Evolutionary conservation across 2,329 filamentous ascomycete species (phyloP).

Genomic region (Tothia fuscella): DNA sequence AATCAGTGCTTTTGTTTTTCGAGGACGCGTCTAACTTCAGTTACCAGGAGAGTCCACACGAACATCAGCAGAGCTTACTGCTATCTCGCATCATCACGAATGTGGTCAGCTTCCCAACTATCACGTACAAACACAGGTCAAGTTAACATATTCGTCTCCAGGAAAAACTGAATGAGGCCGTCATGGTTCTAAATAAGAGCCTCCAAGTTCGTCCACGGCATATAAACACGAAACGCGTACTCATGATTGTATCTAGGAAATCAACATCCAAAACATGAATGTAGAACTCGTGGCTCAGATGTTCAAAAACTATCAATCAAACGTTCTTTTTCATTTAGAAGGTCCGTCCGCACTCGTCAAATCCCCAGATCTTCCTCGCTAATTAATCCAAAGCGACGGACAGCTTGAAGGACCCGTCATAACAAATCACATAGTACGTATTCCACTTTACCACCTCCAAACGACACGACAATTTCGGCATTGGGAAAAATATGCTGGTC

Average conservation of each 20-base stretch:
- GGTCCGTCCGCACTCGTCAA: conserved; percentile 40
- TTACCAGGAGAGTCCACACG: conserved; percentile 81
- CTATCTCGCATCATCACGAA: conserved; percentile 95
- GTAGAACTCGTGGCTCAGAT: conserved; percentile 95
- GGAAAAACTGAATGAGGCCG: conserved; percentile 95
- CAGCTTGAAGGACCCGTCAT: conserved; percentile 12
- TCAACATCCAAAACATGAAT: conserved; percentile 98
- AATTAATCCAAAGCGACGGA: conserved; percentile 9
- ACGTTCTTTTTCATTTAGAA: conserved; percentile 93
- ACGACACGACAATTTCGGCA: too few species aligned
- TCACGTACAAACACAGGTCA: not conserved
- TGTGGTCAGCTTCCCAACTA: conserved; percentile 52
- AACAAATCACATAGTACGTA: too few species aligned
- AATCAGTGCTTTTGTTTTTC: too few species aligned
- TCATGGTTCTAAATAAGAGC: conserved; percentile 84
- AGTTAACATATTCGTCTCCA: conserved; percentile 29
- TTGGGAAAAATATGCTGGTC: too few species aligned
- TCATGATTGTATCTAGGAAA: conserved; percentile 49
- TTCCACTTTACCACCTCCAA: too few species aligned
- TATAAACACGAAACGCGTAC: not conserved
- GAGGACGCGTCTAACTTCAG: too few species aligned
- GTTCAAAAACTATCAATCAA: conserved; percentile 99
- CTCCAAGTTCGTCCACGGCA: conserved; percentile 51
- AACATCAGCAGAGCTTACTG: conserved; percentile 90
- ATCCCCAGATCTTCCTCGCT: not conserved